A percentile compares a stretch with the other conserved stretches of the same genome.
These are phyloP conservation scores for Glebionis coronaria DNA, from an alignment of 129 eudicot species.

Conservation along the genomic window DNA sequence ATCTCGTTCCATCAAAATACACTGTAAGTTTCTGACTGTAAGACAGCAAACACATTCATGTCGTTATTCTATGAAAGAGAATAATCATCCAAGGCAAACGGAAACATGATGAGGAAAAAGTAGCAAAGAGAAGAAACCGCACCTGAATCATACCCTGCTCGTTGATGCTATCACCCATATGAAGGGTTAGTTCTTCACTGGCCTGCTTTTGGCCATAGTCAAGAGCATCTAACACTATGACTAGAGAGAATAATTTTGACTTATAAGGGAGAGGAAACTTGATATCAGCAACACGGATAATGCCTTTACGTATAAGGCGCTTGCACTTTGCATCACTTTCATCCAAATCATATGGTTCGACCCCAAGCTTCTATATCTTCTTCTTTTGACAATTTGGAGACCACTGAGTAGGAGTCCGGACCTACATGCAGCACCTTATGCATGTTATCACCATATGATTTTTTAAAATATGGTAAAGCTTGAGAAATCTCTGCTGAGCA, in stretches of 20 bases:
- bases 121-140: no score
- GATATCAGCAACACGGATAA: constrained; percentile 84
- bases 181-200: no score
- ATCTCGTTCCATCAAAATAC: no score
- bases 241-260: constrained; percentile 76
- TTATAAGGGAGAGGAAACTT: constrained; percentile 85
- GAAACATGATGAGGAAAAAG: no score
- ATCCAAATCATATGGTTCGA: constrained; percentile 86
- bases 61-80: no score
- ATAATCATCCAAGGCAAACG: no score
- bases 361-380: constrained; percentile 98
- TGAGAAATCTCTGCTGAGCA: constrained; percentile 60
- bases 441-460: constrained; percentile 77
- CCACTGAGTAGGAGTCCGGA: constrained; percentile 83
- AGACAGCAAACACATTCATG: no score
- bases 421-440: constrained; percentile 82
- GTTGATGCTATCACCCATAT: no score
- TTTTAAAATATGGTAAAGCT: constrained; percentile 66
- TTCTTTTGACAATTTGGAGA: constrained; percentile 71
- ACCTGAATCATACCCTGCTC: no score
- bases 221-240: constrained; percentile 85
- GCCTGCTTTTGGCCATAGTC: no score
- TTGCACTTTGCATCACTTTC: constrained; percentile 76
- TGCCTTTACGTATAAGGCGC: constrained; percentile 68
- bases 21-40: no score